phyloP scores from a whole-genome alignment of 805 yeast genomes.

The Nakazawaea anatomiae region DNA sequence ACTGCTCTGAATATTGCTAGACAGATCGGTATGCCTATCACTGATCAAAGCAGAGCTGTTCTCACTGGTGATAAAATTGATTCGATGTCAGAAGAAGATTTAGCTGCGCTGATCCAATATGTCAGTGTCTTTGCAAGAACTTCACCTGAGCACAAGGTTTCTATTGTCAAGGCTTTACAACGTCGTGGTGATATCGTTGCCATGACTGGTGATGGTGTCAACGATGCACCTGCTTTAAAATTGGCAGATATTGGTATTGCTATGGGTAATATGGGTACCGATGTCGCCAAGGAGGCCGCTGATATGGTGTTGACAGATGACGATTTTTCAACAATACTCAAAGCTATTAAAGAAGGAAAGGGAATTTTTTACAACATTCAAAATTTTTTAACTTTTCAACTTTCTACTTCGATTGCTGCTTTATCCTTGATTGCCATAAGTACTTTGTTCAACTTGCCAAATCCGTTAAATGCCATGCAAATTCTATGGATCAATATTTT shows the following conservation, averaged over 20 bases:
- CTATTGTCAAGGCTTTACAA: slow-evolving; percentile 85
- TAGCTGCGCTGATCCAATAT: slow-evolving; percentile 69
- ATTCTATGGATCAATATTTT: slow-evolving; percentile 94
- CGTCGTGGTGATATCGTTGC: slow-evolving; percentile 93
- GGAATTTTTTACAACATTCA: slow-evolving; percentile 96
- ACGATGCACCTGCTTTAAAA: slow-evolving; percentile 97
- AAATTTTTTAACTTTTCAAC: slow-evolving; percentile 89
- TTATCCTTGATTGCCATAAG: slow-evolving; percentile 81
- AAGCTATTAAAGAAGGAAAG: slow-evolving; percentile 95
- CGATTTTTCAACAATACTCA: slow-evolving; percentile 88
- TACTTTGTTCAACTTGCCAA: slow-evolving; percentile 82
- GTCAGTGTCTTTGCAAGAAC: slow-evolving; percentile 93
- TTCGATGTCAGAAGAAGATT: slow-evolving; percentile 59
- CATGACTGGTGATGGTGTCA: slow-evolving; percentile 99
- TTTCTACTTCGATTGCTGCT: slow-evolving; percentile 95
- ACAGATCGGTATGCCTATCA: slow-evolving; percentile 83
- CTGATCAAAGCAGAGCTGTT: slow-evolving; percentile 59
- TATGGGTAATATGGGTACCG: slow-evolving; percentile 93
- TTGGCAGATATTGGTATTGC: slow-evolving; percentile 95
- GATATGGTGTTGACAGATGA: slow-evolving; percentile 97
- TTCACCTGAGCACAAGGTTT: slow-evolving; percentile 88
- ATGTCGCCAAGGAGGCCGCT: slow-evolving; percentile 97
- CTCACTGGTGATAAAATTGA: slow-evolving; percentile 84
- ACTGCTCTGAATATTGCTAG: slow-evolving; percentile 83
- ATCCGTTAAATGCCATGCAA: slow-evolving; percentile 97